Conservation (phyloP, 345 rosid genomes). For the Eutrema japonicum region DNA sequence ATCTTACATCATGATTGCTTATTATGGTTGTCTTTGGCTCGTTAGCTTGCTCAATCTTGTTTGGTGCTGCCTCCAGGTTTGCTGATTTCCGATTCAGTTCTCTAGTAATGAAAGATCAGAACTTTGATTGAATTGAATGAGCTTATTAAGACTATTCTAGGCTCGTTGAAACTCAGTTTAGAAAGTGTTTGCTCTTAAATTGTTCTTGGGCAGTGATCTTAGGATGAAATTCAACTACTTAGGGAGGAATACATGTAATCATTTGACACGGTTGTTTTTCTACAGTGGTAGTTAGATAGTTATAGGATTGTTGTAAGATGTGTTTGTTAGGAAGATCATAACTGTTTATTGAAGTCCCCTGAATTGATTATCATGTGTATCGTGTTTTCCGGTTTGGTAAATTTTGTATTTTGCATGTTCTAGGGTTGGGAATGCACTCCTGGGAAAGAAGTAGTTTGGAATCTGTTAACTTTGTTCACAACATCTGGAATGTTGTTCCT, state of each 20-base stretch:
- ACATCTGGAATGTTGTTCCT: conserved; percentile 90
- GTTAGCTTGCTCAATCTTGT: conserved; percentile 86
- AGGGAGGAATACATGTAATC: background rate
- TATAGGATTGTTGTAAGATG: background rate
- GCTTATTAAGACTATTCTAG: background rate
- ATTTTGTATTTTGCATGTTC: background rate
- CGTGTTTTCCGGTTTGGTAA: conserved; percentile 5
- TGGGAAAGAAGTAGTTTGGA: conserved; percentile 83
- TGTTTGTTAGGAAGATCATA: conserved; percentile 4
- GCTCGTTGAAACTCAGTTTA: background rate
- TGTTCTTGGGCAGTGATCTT: background rate
- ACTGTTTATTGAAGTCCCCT: background rate
- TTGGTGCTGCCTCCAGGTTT: conserved; percentile 88
- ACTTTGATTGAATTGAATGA: background rate
- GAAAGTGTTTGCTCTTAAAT: background rate
- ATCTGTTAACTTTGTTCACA: conserved; percentile 73
- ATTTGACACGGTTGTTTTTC: too few species aligned
- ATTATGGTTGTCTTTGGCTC: conserved; percentile 84
- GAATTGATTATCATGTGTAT: conserved; percentile 1
- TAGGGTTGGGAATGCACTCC: conserved; percentile 90
- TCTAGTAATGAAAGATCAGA: background rate
- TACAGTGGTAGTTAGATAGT: background rate
- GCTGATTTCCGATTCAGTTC: background rate
- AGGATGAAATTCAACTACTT: background rate
- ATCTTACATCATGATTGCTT: conserved; percentile 81